Evolutionary conservation across 495 filamentous ascomycete species (phyloP).

Genomic region (Xylaria venustula): DNA sequence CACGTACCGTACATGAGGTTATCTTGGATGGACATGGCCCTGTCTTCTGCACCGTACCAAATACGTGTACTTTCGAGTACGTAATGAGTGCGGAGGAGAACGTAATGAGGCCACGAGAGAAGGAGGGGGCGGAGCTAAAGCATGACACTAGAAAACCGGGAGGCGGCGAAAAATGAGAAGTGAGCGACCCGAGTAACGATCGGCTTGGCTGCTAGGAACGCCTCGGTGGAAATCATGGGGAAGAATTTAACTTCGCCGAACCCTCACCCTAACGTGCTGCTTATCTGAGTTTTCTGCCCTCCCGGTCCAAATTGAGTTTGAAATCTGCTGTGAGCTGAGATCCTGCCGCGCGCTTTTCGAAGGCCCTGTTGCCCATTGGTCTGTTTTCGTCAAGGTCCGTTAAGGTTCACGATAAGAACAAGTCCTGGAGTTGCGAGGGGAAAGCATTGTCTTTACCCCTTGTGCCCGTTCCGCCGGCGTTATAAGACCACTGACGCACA

Average conservation of each 20-base stretch:
- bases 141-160: slow-evolving; percentile 2
- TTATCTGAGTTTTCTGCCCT: slow-evolving; percentile 1
- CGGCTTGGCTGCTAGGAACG: no score
- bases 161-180: slow-evolving; percentile 2
- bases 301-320: not conserved
- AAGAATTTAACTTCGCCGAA: slow-evolving; percentile 6
- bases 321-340: not conserved
- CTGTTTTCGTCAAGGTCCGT: not conserved
- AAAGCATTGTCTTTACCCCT: not conserved
- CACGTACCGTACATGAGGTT: not conserved
- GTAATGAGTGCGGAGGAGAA: slow-evolving; percentile 3
- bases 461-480: not conserved
- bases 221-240: not conserved
- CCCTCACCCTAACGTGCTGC: slow-evolving; percentile 2
- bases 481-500: not conserved
- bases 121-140: not conserved
- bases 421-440: not conserved
- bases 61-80: slow-evolving; percentile 4
- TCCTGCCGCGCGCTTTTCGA: not conserved
- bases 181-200: no score
- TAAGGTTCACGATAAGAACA: no score
- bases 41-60: not conserved
- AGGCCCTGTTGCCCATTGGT: not conserved
- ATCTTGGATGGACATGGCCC: not conserved
- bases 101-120: slow-evolving; percentile 4